phyloP scores from a whole-genome alignment of 352 stramenopile species.

The Globisporangium iwayamae region DNA sequence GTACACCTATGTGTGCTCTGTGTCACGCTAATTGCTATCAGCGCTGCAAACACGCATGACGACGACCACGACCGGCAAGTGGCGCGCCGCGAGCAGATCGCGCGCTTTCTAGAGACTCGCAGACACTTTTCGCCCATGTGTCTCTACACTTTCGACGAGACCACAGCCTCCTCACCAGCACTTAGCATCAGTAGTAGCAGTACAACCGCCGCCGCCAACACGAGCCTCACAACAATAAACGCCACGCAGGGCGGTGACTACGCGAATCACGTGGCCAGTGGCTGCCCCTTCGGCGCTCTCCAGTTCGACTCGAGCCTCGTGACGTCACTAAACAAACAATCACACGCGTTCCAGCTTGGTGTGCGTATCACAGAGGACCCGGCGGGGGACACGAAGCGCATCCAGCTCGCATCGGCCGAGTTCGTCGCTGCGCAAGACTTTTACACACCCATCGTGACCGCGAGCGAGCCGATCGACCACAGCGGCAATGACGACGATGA shows the following conservation, averaged over 20 bases:
- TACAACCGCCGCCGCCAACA: conserved; percentile 7
- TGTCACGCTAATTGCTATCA: background rate
- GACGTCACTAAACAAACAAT: conserved; percentile 22
- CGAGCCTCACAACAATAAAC: background rate
- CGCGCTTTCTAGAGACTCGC: conserved; percentile 18
- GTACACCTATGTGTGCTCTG: background rate
- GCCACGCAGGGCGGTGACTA: conserved; percentile 9
- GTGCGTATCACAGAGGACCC: conserved; percentile 32
- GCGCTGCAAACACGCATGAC: background rate
- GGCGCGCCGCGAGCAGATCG: conserved; percentile 12
- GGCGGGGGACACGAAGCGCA: conserved; percentile 24
- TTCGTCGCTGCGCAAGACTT: conserved; percentile 50
- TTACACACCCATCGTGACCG: conserved; percentile 30
- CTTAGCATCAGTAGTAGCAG: background rate
- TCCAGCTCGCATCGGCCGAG: conserved; percentile 52
- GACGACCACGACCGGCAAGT: background rate
- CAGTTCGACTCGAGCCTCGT: conserved; percentile 38
- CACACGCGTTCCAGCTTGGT: conserved; percentile 38
- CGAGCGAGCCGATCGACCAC: background rate
- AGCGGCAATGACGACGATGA: background rate
- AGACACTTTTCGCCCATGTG: conserved; percentile 20
- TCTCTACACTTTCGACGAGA: conserved; percentile 40
- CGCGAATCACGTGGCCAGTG: conserved; percentile 18
- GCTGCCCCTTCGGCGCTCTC: conserved; percentile 65
- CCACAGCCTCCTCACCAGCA: background rate